These are phyloP conservation scores for Ustilago xerochloae DNA, from an alignment of 1,284 basidiomycete genomes.

Conservation along the genomic window DNA sequence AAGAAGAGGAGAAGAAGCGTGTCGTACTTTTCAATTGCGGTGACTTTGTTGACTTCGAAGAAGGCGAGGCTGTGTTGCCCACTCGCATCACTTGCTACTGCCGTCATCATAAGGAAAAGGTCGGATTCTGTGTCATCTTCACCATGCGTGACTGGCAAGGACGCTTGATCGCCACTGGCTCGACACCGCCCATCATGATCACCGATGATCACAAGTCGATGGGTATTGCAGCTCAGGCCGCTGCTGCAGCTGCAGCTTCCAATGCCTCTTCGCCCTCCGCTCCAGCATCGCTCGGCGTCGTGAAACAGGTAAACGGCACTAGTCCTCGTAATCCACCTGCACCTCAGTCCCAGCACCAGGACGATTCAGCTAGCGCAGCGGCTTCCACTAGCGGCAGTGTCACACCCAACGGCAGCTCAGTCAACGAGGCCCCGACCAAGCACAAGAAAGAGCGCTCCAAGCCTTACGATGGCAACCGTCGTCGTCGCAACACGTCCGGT, in stretches of 20 bases:
- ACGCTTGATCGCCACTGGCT: slow-evolving; percentile 83
- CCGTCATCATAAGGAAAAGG: slow-evolving; percentile 96
- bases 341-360: slow-evolving; percentile 15
- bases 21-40: slow-evolving; percentile 84
- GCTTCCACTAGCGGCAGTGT: slow-evolving; percentile 30
- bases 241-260: slow-evolving; percentile 30
- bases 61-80: slow-evolving; percentile 87
- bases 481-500: slow-evolving; percentile 46
- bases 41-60: slow-evolving; percentile 87
- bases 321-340: slow-evolving; percentile 25
- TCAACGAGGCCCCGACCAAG: slow-evolving; percentile 16
- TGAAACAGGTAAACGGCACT: slow-evolving; percentile 39
- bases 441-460: slow-evolving; percentile 53
- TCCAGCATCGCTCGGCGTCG: slow-evolving; percentile 23
- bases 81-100: slow-evolving; percentile 98
- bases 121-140: slow-evolving; percentile 92
- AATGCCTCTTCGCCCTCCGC: slow-evolving; percentile 29
- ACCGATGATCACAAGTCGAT: slow-evolving; percentile 92
- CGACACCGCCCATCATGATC: slow-evolving; percentile 88
- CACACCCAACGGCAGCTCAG: slow-evolving; percentile 38
- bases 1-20: slow-evolving; percentile 66
- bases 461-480: slow-evolving; percentile 56
- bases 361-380: slow-evolving; percentile 8
- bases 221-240: slow-evolving; percentile 70
- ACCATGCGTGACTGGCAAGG: slow-evolving; percentile 85